A percentile compares a stretch with the other conserved stretches of the same genome.
Conservation (phyloP, 257 asterid species). For the Hygrophila difformis region DNA sequence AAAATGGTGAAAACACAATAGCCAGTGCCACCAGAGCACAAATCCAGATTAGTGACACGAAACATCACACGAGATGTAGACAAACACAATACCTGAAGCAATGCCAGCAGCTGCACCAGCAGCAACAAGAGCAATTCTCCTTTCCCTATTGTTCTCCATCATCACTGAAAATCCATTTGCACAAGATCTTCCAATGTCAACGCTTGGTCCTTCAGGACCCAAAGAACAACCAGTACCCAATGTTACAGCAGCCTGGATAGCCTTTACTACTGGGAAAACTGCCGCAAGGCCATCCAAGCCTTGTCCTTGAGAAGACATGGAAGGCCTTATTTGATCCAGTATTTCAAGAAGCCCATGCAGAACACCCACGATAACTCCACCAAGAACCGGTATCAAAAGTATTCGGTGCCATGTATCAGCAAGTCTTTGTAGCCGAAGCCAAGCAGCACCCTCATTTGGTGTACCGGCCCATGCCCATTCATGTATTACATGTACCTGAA, state of each 20-base stretch:
- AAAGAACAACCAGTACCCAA: conserved; percentile 94
- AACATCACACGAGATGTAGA: conserved; percentile 7
- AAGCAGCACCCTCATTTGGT: conserved; percentile 95
- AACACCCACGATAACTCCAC: conserved; percentile 97
- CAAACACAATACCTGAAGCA: conserved; percentile 58
- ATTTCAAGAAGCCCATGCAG: conserved; percentile 91
- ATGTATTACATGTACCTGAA: conserved; percentile 86
- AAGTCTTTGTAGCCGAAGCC: conserved; percentile 91
- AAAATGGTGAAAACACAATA: conserved; percentile 10
- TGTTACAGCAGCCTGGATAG: conserved; percentile 89
- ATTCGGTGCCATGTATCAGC: conserved; percentile 98
- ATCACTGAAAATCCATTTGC: conserved; percentile 84
- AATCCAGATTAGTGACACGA: conserved; percentile 4
- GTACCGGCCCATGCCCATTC: conserved; percentile 99
- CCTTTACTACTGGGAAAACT: conserved; percentile 70
- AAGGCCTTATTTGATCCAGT: conserved; percentile 68
- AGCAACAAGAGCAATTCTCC: conserved; percentile 94
- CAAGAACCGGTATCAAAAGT: conserved; percentile 84
- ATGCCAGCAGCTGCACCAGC: conserved; percentile 99
- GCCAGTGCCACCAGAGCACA: background rate
- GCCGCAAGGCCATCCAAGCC: conserved; percentile 74
- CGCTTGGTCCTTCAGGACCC: conserved; percentile 99
- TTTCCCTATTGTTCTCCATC: conserved; percentile 96
- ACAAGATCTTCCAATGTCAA: conserved; percentile 96
- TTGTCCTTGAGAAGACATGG: conserved; percentile 70